Evolutionary conservation across 106 monocot species (phyloP), one percentile per base, ranked within the genome.

Genomic region (Phalaenopsis equestris): DNA sequence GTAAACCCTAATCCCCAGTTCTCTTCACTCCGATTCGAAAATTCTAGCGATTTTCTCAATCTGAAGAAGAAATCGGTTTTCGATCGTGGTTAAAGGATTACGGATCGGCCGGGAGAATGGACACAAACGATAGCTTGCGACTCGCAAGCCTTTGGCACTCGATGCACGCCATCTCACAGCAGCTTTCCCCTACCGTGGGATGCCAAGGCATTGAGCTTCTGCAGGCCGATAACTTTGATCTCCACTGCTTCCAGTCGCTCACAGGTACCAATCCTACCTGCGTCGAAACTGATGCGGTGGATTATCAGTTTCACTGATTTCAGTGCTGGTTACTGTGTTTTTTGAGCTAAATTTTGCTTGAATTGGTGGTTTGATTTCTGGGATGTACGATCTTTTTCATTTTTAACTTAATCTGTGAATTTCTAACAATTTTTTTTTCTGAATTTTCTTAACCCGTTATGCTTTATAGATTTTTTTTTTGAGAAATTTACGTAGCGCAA

Each of bases 141-240:
- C 78, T 97, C 68, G 97, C 97, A 43, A 94, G 94, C 81, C 75
- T 97, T 57, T 97, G 97, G 97, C 97, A 97, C 76, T 97, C 97
- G 67, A 94, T 97, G 97, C 97, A 97, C 75, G 97, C 97, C 70
- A 97, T 97, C 76, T 92, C 97, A 15, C 97, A 97, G 87, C 94
- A 97, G 87, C 92, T 97, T 17, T 97, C 97, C 9, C 97, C 97
- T 8, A 87, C 77, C 55, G 30, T 42, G 18, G 97, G 94, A 46
- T 97, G 97, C 86, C 82, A 47, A 56, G 97, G 97, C 52, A 89
- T 97, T 23, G 90, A 97, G 56, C 94, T 97, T 37, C 89, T 97
- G 49, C 88, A 90, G 58, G 97, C 97, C 15, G 89, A 97, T 65
- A 90, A 87, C 84, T 97, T 97, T 61, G 94, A 97, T 75, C 94